Evolutionary conservation across 2,329 filamentous ascomycete genomes (phyloP), one percentile per base, ranked within the genome.

Genomic region (Fusarium sp.): DNA sequence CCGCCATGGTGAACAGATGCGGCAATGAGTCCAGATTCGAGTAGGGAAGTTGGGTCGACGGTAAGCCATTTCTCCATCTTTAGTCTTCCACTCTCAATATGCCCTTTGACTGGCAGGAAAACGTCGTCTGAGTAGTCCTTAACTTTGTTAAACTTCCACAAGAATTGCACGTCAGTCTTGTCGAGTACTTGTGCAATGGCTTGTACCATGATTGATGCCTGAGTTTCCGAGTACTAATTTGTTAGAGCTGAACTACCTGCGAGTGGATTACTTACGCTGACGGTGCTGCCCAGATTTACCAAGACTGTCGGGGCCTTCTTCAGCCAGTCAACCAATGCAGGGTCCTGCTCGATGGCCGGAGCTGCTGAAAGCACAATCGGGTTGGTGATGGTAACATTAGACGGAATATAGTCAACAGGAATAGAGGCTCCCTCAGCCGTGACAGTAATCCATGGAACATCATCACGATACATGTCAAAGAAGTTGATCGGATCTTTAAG

Each of bases 231-330:
- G 39, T 42, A 58, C 56, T 58, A 14, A 8, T 33, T 24, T 6
- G 11, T 46, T 31, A 51, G 42, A 10, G 33, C 28, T 17, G 17
- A 20, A n/a, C 7, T 10, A 15, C 14, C 3, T 7, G 15, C n/a
- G 17, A 20, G 31, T 18, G 11, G 15, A 44, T 8, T 20, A 49
- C 57, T 39, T 45, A 64, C 60, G 13, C 8, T 43, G 36, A 65
- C 28, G 7, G 18, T 74, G 2, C 81, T 85, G 1, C 84, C 85
- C 0, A 86, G 76, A 58, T 84, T 85, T n/a, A 86, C 78, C 17
- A 86, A 74, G 1, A 86, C 72, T 0, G 84, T 86, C 3, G 82
- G 81, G 0, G 72, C 72, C 13, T 72, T 71, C 2, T 73, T 71
- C n/a, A 86, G 63, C 84, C 84, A 86, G 2, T 48, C 31, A 3